phyloP scores from a whole-genome alignment of 2,329 filamentous ascomycete genomes.

The Podosphaera fusca region DNA sequence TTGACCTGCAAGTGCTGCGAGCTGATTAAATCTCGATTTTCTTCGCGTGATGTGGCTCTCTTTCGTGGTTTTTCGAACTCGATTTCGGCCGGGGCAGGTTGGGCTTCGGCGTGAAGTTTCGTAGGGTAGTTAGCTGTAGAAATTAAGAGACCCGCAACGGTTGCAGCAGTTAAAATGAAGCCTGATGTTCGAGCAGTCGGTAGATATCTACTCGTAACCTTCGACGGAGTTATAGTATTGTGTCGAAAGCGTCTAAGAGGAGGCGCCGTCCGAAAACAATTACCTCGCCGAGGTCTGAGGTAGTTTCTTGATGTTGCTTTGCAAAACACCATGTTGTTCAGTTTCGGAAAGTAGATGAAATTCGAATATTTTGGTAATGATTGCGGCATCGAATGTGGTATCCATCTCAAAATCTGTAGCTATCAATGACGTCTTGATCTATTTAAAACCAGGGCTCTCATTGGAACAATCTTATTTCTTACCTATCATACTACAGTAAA shows the following conservation, averaged over 20 bases:
- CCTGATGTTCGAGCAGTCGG: background rate
- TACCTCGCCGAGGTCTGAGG: background rate
- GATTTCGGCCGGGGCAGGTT: slow-evolving; percentile 24
- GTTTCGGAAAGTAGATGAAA: background rate
- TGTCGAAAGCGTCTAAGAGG: background rate
- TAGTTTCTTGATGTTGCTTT: background rate
- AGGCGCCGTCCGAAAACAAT: background rate
- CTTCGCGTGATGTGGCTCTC: slow-evolving; percentile 38
- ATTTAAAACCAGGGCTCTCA: background rate
- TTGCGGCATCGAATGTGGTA: background rate
- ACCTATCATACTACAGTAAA: no score
- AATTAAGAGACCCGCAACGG: background rate
- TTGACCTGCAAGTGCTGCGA: slow-evolving; percentile 76
- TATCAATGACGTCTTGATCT: background rate
- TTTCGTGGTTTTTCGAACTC: slow-evolving; percentile 44
- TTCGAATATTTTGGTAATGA: background rate
- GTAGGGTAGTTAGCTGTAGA: background rate
- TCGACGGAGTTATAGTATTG: background rate
- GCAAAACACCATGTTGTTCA: background rate
- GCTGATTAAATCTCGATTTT: slow-evolving; percentile 53
- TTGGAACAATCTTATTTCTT: no score
- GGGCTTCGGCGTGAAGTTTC: slow-evolving; percentile 10
- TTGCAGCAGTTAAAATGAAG: background rate
- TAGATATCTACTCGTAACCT: background rate
- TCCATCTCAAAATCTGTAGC: background rate